phyloP scores from a whole-genome alignment of 805 yeast species.

The Clavispora carvajalis region DNA sequence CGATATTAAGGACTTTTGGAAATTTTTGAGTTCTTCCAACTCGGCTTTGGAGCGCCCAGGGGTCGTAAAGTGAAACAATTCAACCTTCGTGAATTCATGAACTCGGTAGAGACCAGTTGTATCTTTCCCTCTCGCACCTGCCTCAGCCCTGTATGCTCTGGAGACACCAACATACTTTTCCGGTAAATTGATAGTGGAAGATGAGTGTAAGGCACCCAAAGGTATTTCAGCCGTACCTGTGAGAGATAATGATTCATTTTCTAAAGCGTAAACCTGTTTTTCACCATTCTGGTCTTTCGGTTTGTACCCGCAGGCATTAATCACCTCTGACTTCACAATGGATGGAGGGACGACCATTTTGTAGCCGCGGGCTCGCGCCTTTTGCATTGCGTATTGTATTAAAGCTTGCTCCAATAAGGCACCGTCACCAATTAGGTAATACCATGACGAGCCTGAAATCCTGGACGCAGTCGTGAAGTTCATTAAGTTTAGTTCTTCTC shows the following conservation, averaged over 20 bases:
- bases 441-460: conserved; percentile 84
- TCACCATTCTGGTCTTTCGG: conserved; percentile 88
- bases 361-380: conserved; percentile 67
- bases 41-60: conserved; percentile 43
- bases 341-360: conserved; percentile 76
- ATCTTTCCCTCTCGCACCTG: conserved; percentile 93
- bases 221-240: conserved; percentile 97
- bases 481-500: conserved; percentile 56
- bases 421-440: conserved; percentile 77
- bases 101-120: conserved; percentile 90
- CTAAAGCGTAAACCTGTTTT: conserved; percentile 71
- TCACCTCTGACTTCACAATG: conserved; percentile 69
- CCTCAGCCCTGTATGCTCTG: conserved; percentile 90
- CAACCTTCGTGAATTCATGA: conserved; percentile 95
- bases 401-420: conserved; percentile 88
- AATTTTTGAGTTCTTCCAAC: conserved; percentile 53
- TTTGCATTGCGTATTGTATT: conserved; percentile 66
- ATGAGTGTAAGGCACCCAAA: conserved; percentile 70
- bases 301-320: conserved; percentile 88
- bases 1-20: conserved; percentile 60
- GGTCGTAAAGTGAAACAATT: conserved; percentile 70
- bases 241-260: conserved; percentile 53
- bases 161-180: conserved; percentile 70
- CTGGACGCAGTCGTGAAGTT: conserved; percentile 70
- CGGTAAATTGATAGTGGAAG: conserved; percentile 46